phyloP scores from a whole-genome alignment of 148 eudicot genomes.

The Diospyros lotus region DNA sequence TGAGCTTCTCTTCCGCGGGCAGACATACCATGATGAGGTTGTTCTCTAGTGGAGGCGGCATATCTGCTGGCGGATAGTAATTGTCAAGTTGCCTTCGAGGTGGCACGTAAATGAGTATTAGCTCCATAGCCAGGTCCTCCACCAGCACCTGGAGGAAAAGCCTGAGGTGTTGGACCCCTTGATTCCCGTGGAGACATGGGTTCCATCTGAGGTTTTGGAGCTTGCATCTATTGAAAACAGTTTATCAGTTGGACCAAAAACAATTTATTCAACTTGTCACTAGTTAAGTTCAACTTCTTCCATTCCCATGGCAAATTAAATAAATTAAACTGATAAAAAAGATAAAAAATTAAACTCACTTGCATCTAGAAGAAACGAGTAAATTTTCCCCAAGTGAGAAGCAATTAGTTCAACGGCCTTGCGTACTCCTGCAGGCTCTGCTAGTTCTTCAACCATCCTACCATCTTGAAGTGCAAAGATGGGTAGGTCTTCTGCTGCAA shows the following conservation, averaged over 20 bases:
- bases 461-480: conserved; percentile 89
- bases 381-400: conserved; percentile 76
- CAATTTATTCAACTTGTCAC: not conserved
- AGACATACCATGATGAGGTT: conserved; percentile 72
- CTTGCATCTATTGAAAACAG: conserved; percentile 63
- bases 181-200: conserved; percentile 64
- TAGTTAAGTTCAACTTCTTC: not conserved
- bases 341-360: conserved; percentile 30
- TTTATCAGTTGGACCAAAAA: not conserved
- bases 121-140: conserved; percentile 62
- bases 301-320: not conserved
- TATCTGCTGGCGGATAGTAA: conserved; percentile 65
- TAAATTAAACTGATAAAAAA: not conserved
- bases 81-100: conserved; percentile 66
- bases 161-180: conserved; percentile 77
- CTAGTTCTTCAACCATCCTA: conserved; percentile 77
- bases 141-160: conserved; percentile 49
- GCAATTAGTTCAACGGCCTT: conserved; percentile 80
- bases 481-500: conserved; percentile 67
- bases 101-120: conserved; percentile 61
- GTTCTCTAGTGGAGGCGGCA: conserved; percentile 63
- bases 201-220: conserved; percentile 48
- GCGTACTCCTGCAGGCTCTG: conserved; percentile 72
- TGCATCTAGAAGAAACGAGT: conserved; percentile 69
- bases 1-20: conserved; percentile 82